Evolutionary conservation across 345 rosid species (phyloP), one percentile per base, ranked within the genome.

Genomic region (Rubroshorea leprosula): DNA sequence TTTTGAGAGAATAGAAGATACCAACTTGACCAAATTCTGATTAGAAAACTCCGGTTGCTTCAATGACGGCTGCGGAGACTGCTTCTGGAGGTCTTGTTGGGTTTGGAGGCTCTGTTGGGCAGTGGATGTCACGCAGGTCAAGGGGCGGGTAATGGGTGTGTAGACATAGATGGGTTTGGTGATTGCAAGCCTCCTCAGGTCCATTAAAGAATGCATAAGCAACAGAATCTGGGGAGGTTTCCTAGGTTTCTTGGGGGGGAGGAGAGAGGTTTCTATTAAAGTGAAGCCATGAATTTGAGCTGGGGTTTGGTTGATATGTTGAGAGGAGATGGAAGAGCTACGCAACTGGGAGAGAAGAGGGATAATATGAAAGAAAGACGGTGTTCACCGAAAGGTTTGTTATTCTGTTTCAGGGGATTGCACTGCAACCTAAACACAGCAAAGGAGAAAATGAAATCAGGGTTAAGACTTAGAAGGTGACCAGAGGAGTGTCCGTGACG

Each of bases 1-100:
- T 22, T 44, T 78, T 1, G 89, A 83, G 54, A 89, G 82, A 64
- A 78, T 63, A 48, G 80, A 68, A 35, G 81, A 70, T 45, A 88
- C 66, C 4, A 63, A 68, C 12, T 64, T 62, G 20, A 72, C 60
- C 55, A 80, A 69, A 63, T 54, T 62, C 64, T 50, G 80, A 57
- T 73, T 65, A 24, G 71, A 55, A 49, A 67, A 62, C 27, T 60
- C 67, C 13, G 70, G 68, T 23, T 54, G 66, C 2, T 57, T 61
- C 56, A 49, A 23, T 21, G 62, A 54, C 8, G 67, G 79, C 53
- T 39, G 53, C 52, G n/a, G n/a, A n/a, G 65, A 77, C 52, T 39
- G 51, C 3, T 48, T 48, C 11, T 22, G 73, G 11, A 0, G 43
- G 5, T 5, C 44, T 11, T 29, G 56, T 2, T 51, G 69, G 25